Percentiles rank a stretch among this genome's conserved stretches.
phyloP scores from a whole-genome alignment of 2,329 filamentous ascomycete genomes.

The Didymella glomerata region DNA sequence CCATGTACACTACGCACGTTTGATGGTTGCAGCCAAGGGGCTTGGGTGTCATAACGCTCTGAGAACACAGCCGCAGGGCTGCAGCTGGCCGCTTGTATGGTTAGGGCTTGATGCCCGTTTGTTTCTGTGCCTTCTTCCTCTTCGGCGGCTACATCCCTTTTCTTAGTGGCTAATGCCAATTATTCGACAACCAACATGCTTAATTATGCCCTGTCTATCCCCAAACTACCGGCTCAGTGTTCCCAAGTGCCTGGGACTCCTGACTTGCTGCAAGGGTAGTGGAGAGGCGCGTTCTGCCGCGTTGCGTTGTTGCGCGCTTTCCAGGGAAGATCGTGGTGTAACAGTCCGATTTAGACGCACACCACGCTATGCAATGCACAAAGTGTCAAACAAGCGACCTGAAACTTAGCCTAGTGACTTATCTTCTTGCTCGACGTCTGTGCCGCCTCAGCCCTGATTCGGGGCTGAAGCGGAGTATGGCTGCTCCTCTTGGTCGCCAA shows the following conservation, averaged over 20 bases:
- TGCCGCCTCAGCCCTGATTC: slow-evolving; percentile 6
- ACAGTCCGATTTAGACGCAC: slow-evolving; percentile 5
- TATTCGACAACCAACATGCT: slow-evolving; percentile 7
- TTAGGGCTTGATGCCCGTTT: slow-evolving; percentile 15
- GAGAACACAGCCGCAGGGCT: slow-evolving; percentile 13
- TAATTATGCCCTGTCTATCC: slow-evolving; percentile 6
- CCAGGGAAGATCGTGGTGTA: background rate
- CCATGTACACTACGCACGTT: slow-evolving; percentile 9
- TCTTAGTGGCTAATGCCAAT: slow-evolving; percentile 19
- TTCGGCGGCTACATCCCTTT: slow-evolving; percentile 18
- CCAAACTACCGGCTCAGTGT: slow-evolving; percentile 12
- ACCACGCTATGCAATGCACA: background rate
- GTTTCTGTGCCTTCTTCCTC: slow-evolving; percentile 10
- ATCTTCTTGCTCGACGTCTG: background rate
- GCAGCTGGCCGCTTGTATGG: slow-evolving; percentile 6
- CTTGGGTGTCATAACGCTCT: background rate
- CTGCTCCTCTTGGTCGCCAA: slow-evolving; percentile 7
- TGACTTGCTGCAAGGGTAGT: background rate
- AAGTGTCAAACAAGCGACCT: slow-evolving; percentile 12
- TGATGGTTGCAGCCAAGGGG: slow-evolving; percentile 9
- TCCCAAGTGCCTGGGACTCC: slow-evolving; percentile 10
- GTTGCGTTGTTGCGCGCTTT: slow-evolving; percentile 5
- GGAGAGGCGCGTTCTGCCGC: slow-evolving; percentile 13
- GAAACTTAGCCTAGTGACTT: slow-evolving; percentile 1
- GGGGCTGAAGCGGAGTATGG: slow-evolving; percentile 11